phyloP scores from a whole-genome alignment of 2,329 filamentous ascomycete species.

The Alternaria gansuensis region DNA sequence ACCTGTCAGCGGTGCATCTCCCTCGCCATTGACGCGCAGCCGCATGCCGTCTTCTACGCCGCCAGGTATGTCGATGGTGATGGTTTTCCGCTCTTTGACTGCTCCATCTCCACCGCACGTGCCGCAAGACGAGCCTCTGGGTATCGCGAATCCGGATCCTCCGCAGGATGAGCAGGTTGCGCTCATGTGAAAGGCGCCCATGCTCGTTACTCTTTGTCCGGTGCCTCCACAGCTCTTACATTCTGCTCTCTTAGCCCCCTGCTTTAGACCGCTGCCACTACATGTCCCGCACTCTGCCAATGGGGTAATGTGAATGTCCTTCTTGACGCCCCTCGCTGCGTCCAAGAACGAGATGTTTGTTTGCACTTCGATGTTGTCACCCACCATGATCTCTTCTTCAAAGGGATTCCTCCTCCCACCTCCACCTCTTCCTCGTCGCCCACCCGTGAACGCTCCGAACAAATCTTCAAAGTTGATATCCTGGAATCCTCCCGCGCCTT shows the following conservation, averaged over 20 bases:
- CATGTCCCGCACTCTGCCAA: slow-evolving; percentile 84
- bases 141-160: slow-evolving; percentile 78
- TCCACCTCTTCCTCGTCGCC: slow-evolving; percentile 57
- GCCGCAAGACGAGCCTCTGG: slow-evolving; percentile 81
- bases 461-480: slow-evolving; percentile 97
- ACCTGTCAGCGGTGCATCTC: slow-evolving; percentile 84
- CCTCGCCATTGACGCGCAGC: slow-evolving; percentile 82
- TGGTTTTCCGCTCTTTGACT: slow-evolving; percentile 80
- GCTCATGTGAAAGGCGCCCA: slow-evolving; percentile 96
- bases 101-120: slow-evolving; percentile 85
- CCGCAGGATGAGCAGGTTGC: slow-evolving; percentile 84
- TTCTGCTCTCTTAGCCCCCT: slow-evolving; percentile 74
- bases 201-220: slow-evolving; percentile 84
- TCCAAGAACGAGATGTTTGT: slow-evolving; percentile 95
- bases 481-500: slow-evolving; percentile 70
- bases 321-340: slow-evolving; percentile 87
- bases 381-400: slow-evolving; percentile 83
- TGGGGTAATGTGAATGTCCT: slow-evolving; percentile 87
- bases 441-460: slow-evolving; percentile 84
- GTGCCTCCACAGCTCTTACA: slow-evolving; percentile 87
- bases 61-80: slow-evolving; percentile 90
- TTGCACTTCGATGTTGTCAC: slow-evolving; percentile 95
- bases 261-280: slow-evolving; percentile 82
- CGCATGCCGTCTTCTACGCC: slow-evolving; percentile 98
- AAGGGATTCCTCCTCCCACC: slow-evolving; percentile 72